Evolutionary conservation across 306 rosid species (phyloP).

Genomic region (Malus asiatica): DNA sequence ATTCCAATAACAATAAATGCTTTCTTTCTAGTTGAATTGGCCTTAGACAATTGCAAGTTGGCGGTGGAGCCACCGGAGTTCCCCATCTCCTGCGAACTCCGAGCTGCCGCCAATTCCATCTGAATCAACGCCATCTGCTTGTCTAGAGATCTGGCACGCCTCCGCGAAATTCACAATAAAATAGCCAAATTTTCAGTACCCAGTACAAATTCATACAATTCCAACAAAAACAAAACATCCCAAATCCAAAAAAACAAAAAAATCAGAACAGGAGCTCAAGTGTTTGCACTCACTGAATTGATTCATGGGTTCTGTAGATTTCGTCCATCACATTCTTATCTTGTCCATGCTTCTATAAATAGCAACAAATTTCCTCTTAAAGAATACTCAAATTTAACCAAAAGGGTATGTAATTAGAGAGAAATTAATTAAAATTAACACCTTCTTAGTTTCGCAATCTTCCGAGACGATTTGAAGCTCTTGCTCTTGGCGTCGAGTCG

Average conservation of each 20-base stretch:
- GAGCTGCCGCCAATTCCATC: constrained; percentile 72
- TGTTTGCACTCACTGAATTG: constrained; percentile 70
- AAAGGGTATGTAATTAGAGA: not conserved
- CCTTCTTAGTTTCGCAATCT: constrained; percentile 55
- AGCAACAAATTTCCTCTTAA: constrained; percentile 1
- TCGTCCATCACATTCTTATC: constrained; percentile 48
- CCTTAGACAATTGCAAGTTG: constrained; percentile 13
- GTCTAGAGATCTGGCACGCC: constrained; percentile 63
- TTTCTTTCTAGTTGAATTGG: constrained; percentile 48
- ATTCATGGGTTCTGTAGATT: constrained; percentile 73
- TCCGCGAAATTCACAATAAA: constrained; percentile 23
- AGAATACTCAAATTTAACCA: not conserved
- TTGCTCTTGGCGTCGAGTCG: constrained; percentile 54
- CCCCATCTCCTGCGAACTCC: constrained; percentile 51
- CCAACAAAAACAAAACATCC: not conserved
- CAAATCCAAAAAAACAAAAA: constrained; percentile 6
- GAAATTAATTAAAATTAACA: not conserved
- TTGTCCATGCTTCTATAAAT: constrained; percentile 39
- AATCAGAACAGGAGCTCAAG: constrained; percentile 14
- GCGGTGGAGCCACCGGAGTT: constrained; percentile 32
- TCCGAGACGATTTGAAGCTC: constrained; percentile 65
- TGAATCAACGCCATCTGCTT: constrained; percentile 80
- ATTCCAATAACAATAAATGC: constrained; percentile 83
- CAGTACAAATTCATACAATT: not conserved
- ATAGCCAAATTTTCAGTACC: constrained; percentile 1